Evolutionary conservation across 164 flowering plant species (phyloP).

Genomic region (Sextonia rubra): DNA sequence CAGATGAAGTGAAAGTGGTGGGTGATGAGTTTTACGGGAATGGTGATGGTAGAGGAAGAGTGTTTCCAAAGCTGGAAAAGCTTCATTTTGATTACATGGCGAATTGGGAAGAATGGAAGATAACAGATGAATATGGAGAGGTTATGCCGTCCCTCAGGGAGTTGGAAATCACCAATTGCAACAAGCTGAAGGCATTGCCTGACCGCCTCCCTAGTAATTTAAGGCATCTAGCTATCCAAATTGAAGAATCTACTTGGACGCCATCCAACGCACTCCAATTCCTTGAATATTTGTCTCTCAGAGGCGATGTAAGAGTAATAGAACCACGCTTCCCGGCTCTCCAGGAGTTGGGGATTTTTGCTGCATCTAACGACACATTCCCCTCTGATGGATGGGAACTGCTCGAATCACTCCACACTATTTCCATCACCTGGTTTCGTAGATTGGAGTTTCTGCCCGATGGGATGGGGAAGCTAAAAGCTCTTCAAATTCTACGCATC

Average conservation of each 20-base stretch:
- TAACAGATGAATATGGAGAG: background rate
- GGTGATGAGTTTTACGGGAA: background rate
- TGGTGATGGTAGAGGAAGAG: background rate
- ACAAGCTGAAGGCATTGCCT: no score
- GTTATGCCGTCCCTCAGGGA: no score
- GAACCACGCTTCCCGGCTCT: no score
- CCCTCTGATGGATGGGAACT: background rate
- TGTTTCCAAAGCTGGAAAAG: background rate
- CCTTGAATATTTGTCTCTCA: no score
- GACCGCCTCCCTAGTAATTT: no score
- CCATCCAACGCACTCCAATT: no score
- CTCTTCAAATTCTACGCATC: background rate
- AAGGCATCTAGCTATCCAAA: background rate
- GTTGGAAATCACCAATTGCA: accelerated
- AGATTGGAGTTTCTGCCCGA: background rate
- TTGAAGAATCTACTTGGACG: background rate
- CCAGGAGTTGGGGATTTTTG: accelerated
- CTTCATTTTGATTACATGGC: background rate
- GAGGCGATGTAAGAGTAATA: no score
- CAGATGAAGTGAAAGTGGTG: background rate
- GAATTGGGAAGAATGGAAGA: background rate
- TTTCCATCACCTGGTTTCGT: accelerated
- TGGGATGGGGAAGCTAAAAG: background rate
- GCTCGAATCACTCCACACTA: background rate
- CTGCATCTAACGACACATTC: background rate